phyloP scores from a whole-genome alignment of 208 protist genomes.

The Acanthamoeba royreba region DNA sequence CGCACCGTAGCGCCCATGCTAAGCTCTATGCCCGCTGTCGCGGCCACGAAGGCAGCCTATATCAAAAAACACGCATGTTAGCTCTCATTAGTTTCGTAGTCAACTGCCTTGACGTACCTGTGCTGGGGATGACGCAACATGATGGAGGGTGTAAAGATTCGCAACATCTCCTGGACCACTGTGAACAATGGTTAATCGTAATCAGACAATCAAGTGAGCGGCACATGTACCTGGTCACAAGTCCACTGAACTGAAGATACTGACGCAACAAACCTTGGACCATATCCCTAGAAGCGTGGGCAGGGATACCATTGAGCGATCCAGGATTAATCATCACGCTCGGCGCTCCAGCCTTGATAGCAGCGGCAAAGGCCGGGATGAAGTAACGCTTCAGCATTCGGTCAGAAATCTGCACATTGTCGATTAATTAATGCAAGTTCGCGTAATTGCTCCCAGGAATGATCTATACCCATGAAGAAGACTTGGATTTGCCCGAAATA shows the following conservation, averaged over 20 bases:
- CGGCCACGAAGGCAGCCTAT: conserved; percentile 43
- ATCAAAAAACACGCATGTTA: background rate
- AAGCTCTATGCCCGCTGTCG: conserved; percentile 59
- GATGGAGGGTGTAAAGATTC: conserved; percentile 46
- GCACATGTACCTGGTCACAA: conserved; percentile 14
- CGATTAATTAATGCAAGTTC: background rate
- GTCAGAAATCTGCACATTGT: conserved; percentile 24
- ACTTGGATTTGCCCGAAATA: conserved; percentile 56
- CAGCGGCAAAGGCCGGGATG: conserved; percentile 38
- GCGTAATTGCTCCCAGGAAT: too few species aligned
- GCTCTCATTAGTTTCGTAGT: background rate
- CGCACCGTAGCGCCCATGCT: conserved; percentile 24
- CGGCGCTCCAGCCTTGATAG: conserved; percentile 2
- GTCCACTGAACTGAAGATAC: conserved; percentile 50
- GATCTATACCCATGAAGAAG: conserved; percentile 52
- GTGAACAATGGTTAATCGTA: background rate
- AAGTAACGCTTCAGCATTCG: conserved; percentile 59
- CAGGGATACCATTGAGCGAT: conserved; percentile 53
- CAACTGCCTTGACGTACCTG: background rate
- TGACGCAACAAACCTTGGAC: conserved; percentile 33
- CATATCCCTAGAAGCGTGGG: conserved; percentile 36
- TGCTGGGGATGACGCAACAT: background rate
- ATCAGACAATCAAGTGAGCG: background rate
- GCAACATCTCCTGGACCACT: conserved; percentile 23
- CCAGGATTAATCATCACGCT: conserved; percentile 56